A percentile compares a stretch with the other conserved stretches of the same genome.
phyloP scores from a whole-genome alignment of 805 yeast genomes.

The Martiniozyma abietophila region DNA sequence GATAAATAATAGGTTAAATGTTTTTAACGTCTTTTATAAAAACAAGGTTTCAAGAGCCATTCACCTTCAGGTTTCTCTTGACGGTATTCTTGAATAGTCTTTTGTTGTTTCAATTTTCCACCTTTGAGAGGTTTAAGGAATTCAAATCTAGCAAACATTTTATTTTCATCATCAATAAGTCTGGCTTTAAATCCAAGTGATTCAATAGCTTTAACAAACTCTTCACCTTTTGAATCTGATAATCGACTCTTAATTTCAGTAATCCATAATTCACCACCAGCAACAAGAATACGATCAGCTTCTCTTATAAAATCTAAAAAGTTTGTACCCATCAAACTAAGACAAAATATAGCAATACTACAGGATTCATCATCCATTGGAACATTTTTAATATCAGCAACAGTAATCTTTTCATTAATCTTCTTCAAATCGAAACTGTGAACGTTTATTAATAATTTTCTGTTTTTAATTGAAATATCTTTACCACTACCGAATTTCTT shows the following conservation, averaged over 20 bases:
- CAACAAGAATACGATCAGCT: constrained; percentile 78
- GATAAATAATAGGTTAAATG: not conserved
- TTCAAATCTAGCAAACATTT: constrained; percentile 92
- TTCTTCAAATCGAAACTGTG: constrained; percentile 89
- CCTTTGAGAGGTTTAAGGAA: constrained; percentile 80
- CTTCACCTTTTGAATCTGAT: constrained; percentile 64
- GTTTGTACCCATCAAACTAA: constrained; percentile 96
- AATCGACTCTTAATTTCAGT: constrained; percentile 95
- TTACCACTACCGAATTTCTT: constrained; percentile 20
- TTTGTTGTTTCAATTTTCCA: constrained; percentile 51
- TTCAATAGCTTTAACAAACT: constrained; percentile 72
- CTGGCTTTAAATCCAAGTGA: constrained; percentile 79
- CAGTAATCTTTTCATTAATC: constrained; percentile 84
- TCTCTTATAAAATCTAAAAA: constrained; percentile 86
- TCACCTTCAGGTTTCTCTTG: constrained; percentile 62
- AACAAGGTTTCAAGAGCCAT: constrained; percentile 92
- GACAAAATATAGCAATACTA: constrained; percentile 83
- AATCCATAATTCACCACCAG: constrained; percentile 93
- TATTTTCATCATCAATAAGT: constrained; percentile 75
- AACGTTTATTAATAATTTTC: constrained; percentile 42
- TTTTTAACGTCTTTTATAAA: constrained; percentile 78
- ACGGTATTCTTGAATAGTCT: constrained; percentile 48
- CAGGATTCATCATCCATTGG: constrained; percentile 76
- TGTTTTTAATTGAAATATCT: constrained; percentile 12
- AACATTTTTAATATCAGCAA: constrained; percentile 90